Evolutionary conservation across 441 rosid genomes (phyloP), one percentile per base, ranked within the genome.

Genomic region (Theobroma grandiflorum): DNA sequence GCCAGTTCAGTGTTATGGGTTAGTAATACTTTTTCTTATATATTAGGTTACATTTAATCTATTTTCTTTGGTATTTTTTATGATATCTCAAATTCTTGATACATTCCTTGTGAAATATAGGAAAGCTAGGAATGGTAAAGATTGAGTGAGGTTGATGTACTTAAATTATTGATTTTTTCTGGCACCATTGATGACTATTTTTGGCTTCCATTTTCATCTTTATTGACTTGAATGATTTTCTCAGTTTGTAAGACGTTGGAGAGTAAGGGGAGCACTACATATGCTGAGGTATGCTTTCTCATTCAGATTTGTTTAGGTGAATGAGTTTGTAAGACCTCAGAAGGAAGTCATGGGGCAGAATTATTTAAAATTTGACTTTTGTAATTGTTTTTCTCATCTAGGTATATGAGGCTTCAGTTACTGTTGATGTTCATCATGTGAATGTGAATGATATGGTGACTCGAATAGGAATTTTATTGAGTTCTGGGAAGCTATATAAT

Each of bases 221-320:
- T 57, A 12, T 43, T 63, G 35, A 40, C 16, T 75, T 3, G 66
- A 38, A 74, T 75, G 73, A 1, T 71, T 80, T 78, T 76, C 55
- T 62, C 84, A 85, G 92, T 90, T 83, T 88, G 89, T 77, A 86
- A 86, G 80, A 90, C 78, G 84, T 68, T 88, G 84, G 90, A 88
- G 84, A 87, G 90, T 52, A 88, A 88, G 87, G 89, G 88, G 79
- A 84, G 85, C 20, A 84, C 91, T 61, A 86, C 90, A n/a, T 90
- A 88, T 71, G 85, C 82, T 55, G 92, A 90, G 91, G 92, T 90
- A 81, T 49, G 81, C 11, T 4, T 66, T 2, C 59, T 53, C 12
- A 20, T 14, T 55, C n/a, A n/a, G 20, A 72, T n/a, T 55, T 72
- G n/a, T 6, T 20, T 72, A 7, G 33, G 45, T 35, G 31, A 72